Base-by-base conservation (phyloP, 495 filamentous ascomycete genomes). In the Neurospora hispaniola region DNA sequence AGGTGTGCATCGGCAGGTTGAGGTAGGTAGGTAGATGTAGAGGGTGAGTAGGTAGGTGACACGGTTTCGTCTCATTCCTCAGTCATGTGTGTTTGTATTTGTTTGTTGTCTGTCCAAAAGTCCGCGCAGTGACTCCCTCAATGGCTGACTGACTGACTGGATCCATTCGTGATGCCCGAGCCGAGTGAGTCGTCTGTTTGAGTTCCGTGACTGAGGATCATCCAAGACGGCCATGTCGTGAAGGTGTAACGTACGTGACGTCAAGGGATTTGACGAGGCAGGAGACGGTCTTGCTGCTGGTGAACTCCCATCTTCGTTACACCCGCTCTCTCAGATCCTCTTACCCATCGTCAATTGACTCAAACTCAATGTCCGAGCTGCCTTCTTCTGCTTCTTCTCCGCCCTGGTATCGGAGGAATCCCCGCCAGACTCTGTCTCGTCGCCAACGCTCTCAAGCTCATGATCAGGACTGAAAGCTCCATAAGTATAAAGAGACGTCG, bases 331-430 rank as follows among this genome's bases (percentile, higher is more conserved):
- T 66, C 70, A 59, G 43, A 68, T 23, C 42, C 78, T 75, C 78
- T 80, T 83, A 44, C 77, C 76, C 71, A 85, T 73, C 23, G 86
- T 87, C 68, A 87, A 73, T 76, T 86, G 85, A 62, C 86, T 85
- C 48, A 88, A 71, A 42, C 83, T 85, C 75, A 87, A 73, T 31
- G 86, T 86, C 72, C 84, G 74, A 31, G 84, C 82, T 5, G 83
- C 80, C 73, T 82, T 83, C 73, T 76, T 83, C 59, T 82, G 78
- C 73, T 78, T 77, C 41, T 18, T 66, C 27, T 66, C 54, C 27
- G 54, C 54, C 54, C 54, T 66, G 14, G 54, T 31, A 66, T 66
- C 54, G 35, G 12, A 35, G 14, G 79, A 77, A n/a, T 82, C 80
- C n/a, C 76, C 78, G 2, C 71, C 72, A n/a, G 73, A 74, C 1